A percentile compares a stretch with the other conserved stretches of the same genome.
Conservation (phyloP, 139 green algal species). For the Gonium pectorale region DNA sequence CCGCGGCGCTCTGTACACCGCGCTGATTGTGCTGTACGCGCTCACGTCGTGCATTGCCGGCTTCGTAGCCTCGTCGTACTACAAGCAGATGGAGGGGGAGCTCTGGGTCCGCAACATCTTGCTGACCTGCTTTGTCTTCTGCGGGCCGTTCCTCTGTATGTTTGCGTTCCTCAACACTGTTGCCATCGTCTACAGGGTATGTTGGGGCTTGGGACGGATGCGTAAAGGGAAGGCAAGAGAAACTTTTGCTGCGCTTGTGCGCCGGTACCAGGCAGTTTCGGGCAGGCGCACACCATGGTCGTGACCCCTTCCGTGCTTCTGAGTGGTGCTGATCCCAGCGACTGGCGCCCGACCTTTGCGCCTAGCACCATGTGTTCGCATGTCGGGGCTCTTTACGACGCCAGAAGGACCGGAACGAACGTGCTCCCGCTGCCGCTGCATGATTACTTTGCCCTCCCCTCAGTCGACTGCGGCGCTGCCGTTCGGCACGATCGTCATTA, state of each 20-base stretch:
- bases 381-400: no score
- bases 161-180: constrained; percentile 92
- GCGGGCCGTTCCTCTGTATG: constrained; percentile 80
- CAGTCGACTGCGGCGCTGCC: constrained; percentile 83
- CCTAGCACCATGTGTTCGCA: no score
- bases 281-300: no score
- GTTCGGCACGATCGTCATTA: constrained; percentile 88
- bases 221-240: no score
- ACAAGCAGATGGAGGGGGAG: constrained; percentile 90
- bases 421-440: no score
- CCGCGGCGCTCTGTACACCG: constrained; percentile 87
- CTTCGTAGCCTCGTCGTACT: constrained; percentile 86
- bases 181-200: constrained; percentile 69
- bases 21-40: constrained; percentile 90
- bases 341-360: no score
- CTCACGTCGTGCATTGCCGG: constrained; percentile 89
- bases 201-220: neutral
- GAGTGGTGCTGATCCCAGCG: no score
- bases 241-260: no score
- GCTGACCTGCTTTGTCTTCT: constrained; percentile 85
- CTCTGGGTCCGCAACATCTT: constrained; percentile 88
- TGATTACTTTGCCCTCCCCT: neutral
- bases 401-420: no score
- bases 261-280: no score
- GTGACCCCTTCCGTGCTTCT: no score